Conservation (phyloP, 164 flowering plant species). For the Magnolia changhungtana region DNA sequence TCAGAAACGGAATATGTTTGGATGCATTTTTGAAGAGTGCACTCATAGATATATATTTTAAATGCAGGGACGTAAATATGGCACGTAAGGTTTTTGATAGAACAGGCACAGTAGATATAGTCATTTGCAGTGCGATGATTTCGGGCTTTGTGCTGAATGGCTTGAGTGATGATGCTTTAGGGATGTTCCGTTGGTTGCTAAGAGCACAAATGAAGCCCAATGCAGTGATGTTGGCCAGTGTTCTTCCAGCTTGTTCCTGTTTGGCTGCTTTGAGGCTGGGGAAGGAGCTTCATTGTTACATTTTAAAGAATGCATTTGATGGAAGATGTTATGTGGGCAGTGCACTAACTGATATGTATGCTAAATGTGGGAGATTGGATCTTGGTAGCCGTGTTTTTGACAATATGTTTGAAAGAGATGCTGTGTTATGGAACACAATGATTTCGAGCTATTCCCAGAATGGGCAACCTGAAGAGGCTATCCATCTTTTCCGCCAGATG, state of each 20-base stretch:
- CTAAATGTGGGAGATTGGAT: conserved; percentile 88
- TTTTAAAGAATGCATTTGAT: conserved; percentile 48
- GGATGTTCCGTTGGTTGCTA: conserved; percentile 43
- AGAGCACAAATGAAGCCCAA: conserved; percentile 46
- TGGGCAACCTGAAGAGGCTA: conserved; percentile 67
- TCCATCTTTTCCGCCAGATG: conserved; percentile 63
- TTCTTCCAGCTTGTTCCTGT: conserved; percentile 68
- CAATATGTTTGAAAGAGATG: conserved; percentile 46
- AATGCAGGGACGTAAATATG: conserved; percentile 60
- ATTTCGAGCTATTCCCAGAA: conserved; percentile 64
- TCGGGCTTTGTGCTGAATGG: conserved; percentile 78
- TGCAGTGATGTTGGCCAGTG: conserved; percentile 58
- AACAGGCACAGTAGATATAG: conserved; percentile 44
- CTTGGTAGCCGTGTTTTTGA: conserved; percentile 44
- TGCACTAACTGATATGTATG: conserved; percentile 74
- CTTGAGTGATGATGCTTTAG: conserved; percentile 51
- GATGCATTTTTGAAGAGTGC: conserved; percentile 73
- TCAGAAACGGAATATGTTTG: conserved; percentile 46
- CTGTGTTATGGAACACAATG: conserved; percentile 77
- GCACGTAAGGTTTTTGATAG: conserved; percentile 48
- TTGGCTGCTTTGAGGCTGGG: conserved; percentile 58
- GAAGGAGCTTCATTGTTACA: conserved; percentile 63
- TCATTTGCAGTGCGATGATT: conserved; percentile 70
- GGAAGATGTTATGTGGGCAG: conserved; percentile 50
- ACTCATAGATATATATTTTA: conserved; percentile 68